Conservation (phyloP, 139 green algal genomes). For the Chlorella sp. region DNA sequence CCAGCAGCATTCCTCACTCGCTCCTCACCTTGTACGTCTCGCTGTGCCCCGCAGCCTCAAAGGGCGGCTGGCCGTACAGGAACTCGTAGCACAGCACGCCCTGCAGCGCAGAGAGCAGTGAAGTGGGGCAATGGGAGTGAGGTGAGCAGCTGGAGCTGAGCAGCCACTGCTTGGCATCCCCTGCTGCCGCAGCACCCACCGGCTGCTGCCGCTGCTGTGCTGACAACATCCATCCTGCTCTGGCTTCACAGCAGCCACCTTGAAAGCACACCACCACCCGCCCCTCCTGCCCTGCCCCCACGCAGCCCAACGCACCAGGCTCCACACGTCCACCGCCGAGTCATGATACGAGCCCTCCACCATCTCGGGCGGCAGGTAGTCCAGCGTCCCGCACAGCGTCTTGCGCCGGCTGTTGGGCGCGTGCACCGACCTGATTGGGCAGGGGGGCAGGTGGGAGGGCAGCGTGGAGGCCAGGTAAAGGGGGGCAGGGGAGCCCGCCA, state of each 20-base stretch:
- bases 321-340: slow-evolving; percentile 93
- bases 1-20: too few relatives aligned
- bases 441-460: background rate
- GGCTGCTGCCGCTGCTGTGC: too few relatives aligned
- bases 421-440: slow-evolving; percentile 85
- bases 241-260: too few relatives aligned
- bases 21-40: slow-evolving; percentile 68
- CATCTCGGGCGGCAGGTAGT: slow-evolving; percentile 99
- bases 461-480: background rate
- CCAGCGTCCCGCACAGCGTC: slow-evolving; percentile 98
- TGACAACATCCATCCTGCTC: too few relatives aligned
- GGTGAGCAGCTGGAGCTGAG: too few relatives aligned
- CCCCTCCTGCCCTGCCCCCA: background rate
- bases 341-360: slow-evolving; percentile 78
- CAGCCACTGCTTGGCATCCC: too few relatives aligned
- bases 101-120: slow-evolving; percentile 39
- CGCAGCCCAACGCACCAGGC: slow-evolving; percentile 41
- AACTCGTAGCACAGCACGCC: slow-evolving; percentile 99
- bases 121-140: background rate
- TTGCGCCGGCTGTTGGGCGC: slow-evolving; percentile 86
- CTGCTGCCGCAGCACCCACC: too few relatives aligned
- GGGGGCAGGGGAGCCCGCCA: background rate
- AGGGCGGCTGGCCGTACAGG: slow-evolving; percentile 90
- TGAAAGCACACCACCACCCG: background rate
- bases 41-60: slow-evolving; percentile 91